These are phyloP conservation scores for Chytriomyces confervae DNA, from an alignment of 192 early-diverging fungal genomes.

Conservation along the genomic window DNA sequence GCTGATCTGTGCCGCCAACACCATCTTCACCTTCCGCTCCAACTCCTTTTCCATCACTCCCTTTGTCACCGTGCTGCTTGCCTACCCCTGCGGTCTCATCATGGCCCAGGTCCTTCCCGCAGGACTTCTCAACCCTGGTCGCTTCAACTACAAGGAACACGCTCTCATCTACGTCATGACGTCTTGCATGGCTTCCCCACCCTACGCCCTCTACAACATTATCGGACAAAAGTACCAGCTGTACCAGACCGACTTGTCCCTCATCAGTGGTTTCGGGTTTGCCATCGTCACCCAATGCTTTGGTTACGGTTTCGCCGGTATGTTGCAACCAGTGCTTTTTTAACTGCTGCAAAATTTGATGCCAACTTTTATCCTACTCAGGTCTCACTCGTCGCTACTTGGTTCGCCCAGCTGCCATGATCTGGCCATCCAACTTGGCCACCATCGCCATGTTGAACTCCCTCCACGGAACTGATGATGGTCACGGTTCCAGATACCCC, in stretches of 20 bases:
- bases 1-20: slow-evolving; percentile 21
- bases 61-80: slow-evolving; percentile 73
- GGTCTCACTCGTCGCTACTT: slow-evolving; percentile 68
- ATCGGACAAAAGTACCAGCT: slow-evolving; percentile 21
- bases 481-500: not conserved
- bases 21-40: slow-evolving; percentile 41
- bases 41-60: slow-evolving; percentile 55
- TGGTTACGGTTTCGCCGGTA: slow-evolving; percentile 68
- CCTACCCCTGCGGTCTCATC: slow-evolving; percentile 70
- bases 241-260: slow-evolving; percentile 7
- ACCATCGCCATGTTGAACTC: slow-evolving; percentile 80
- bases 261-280: slow-evolving; percentile 3
- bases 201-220: slow-evolving; percentile 34
- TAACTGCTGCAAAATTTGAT: slow-evolving; percentile 65
- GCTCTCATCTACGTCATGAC: not conserved
- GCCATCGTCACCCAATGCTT: slow-evolving; percentile 68
- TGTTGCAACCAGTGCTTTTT: slow-evolving; percentile 50
- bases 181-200: not conserved
- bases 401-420: slow-evolving; percentile 81
- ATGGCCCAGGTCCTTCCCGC: slow-evolving; percentile 70
- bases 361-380: not conserved
- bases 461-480: slow-evolving; percentile 57
- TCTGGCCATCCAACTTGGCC: slow-evolving; percentile 73
- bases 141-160: slow-evolving; percentile 67
- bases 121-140: slow-evolving; percentile 22